phyloP scores from a whole-genome alignment of 129 eudicot genomes.

The Flaveria sonorensis region DNA sequence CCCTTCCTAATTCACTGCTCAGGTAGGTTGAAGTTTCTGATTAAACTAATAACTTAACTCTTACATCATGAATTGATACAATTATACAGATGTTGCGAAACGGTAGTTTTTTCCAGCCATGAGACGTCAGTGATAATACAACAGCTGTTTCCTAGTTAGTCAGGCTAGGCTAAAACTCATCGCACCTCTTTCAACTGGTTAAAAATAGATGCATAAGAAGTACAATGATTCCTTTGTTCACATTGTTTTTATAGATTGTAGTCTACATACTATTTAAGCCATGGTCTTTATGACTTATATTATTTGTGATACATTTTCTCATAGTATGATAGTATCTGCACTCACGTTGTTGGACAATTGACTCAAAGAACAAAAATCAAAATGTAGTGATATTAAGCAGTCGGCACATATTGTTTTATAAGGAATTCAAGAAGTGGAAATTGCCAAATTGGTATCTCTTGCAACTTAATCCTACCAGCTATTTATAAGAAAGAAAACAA shows the following conservation, averaged over 20 bases:
- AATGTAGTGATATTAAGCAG: no score
- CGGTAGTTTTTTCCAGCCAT: neutral
- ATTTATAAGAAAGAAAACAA: neutral
- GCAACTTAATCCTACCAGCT: no score
- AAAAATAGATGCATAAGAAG: neutral
- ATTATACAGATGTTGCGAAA: no score
- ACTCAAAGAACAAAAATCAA: no score
- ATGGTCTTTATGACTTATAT: neutral
- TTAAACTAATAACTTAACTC: no score
- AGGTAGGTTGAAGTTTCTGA: no score
- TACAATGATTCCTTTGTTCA: neutral
- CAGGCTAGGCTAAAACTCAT: conserved; percentile 9
- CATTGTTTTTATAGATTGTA: neutral
- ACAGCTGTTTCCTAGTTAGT: conserved; percentile 6
- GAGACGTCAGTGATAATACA: neutral
- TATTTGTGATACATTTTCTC: neutral
- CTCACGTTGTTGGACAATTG: neutral
- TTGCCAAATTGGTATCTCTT: no score
- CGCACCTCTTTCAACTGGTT: neutral
- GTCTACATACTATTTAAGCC: neutral
- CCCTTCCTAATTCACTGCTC: no score
- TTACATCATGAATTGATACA: no score
- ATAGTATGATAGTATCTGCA: neutral
- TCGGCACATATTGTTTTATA: no score
- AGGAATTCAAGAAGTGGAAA: no score